A percentile compares a stretch with the other conserved stretches of the same genome.
phyloP scores from a whole-genome alignment of 2,329 filamentous ascomycete genomes.

The Aspergillus sp. region DNA sequence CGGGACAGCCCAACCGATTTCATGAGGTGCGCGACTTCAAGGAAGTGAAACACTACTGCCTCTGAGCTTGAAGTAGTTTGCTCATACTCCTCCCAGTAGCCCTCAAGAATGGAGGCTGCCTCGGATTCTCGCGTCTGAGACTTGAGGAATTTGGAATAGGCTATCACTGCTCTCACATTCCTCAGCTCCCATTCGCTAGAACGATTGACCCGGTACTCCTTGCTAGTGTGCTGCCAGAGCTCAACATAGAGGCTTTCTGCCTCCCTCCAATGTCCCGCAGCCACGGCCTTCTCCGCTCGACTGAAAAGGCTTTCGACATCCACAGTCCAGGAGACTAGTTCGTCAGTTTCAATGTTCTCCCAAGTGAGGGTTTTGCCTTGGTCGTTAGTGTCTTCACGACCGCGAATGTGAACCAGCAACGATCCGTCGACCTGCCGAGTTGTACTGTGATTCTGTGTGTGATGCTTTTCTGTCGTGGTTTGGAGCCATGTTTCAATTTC shows the following conservation, averaged over 20 bases:
- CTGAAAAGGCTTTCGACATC: constrained; percentile 39
- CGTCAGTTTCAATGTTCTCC: constrained; percentile 45
- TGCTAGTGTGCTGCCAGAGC: constrained; percentile 53
- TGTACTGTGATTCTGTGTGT: constrained; percentile 14
- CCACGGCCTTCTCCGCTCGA: constrained; percentile 41
- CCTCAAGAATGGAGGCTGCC: constrained; percentile 48
- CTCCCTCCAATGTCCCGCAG: constrained; percentile 33
- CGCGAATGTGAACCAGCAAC: constrained; percentile 34
- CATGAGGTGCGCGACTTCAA: constrained; percentile 48
- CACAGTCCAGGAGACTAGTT: constrained; percentile 28
- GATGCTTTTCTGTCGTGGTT: constrained; percentile 17
- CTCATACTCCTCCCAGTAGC: constrained; percentile 53
- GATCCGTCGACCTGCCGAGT: constrained; percentile 27
- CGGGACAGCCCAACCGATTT: constrained; percentile 47
- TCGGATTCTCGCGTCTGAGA: constrained; percentile 48
- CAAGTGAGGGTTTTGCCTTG: constrained; percentile 30
- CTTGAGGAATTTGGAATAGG: constrained; percentile 51
- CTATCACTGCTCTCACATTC: constrained; percentile 49
- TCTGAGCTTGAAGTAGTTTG: constrained; percentile 44
- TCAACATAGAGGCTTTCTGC: constrained; percentile 53
- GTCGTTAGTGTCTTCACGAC: constrained; percentile 20
- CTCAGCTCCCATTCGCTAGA: constrained; percentile 50
- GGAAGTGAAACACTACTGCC: constrained; percentile 39
- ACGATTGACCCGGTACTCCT: constrained; percentile 45
- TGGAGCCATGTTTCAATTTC: constrained; percentile 36